Percentiles rank a stretch among this genome's conserved stretches.
Conservation (phyloP, 2,329 filamentous ascomycete genomes). For the Fusarium paranaense region DNA sequence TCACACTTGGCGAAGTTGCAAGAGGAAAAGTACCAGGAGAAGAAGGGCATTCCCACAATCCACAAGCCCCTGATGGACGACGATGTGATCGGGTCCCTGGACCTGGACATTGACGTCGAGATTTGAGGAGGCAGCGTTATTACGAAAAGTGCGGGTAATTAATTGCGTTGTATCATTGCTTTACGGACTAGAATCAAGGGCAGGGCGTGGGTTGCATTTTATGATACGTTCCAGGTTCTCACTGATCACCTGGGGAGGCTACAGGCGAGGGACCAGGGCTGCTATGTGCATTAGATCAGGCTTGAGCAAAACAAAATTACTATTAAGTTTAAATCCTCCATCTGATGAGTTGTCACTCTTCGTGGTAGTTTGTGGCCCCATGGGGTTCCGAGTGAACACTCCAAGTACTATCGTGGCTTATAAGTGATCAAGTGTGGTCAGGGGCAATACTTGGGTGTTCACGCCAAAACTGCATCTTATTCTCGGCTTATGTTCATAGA, state of each 20-base stretch:
- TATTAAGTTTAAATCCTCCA: not conserved
- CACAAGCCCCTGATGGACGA: conserved; percentile 89
- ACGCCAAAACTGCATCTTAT: not conserved
- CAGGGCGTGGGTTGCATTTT: conserved; percentile 15
- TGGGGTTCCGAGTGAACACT: not conserved
- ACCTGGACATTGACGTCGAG: conserved; percentile 92
- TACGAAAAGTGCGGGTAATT: conserved; percentile 14
- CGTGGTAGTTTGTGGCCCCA: not conserved
- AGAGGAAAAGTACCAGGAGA: conserved; percentile 65
- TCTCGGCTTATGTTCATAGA: not conserved
- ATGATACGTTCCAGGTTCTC: not conserved
- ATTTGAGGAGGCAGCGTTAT: conserved; percentile 62
- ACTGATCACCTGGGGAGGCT: not conserved
- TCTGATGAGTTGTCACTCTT: not conserved
- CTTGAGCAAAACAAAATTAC: conserved; percentile 1
- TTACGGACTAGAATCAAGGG: conserved; percentile 20
- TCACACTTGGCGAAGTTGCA: conserved; percentile 67
- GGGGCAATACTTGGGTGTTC: not conserved
- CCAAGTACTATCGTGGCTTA: not conserved
- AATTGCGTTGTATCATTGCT: not conserved
- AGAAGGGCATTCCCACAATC: conserved; percentile 73
- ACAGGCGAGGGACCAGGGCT: not conserved
- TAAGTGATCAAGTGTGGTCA: not conserved
- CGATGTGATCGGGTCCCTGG: conserved; percentile 89
- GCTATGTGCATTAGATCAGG: conserved; percentile 15